Evolutionary conservation across 1,284 basidiomycete genomes (phyloP).

Genomic region (Irpex sp.): DNA sequence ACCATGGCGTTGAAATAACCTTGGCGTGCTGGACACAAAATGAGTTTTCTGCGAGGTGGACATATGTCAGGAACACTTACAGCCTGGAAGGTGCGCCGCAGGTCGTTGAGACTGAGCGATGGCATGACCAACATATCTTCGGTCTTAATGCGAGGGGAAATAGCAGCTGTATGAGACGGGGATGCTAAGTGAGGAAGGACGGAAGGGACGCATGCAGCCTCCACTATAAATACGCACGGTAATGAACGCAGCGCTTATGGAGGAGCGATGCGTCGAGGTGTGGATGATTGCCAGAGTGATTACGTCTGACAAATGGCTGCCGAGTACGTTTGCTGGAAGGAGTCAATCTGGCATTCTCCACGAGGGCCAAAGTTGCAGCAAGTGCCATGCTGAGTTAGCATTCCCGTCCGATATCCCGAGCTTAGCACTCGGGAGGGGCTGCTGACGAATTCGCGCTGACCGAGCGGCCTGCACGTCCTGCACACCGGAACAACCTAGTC

Average conservation of each 20-base stretch:
- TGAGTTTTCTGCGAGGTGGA: not conserved
- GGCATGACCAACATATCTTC: not conserved
- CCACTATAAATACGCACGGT: not conserved
- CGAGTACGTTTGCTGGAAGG: not conserved
- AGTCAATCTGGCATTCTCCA: not conserved
- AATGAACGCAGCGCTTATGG: too few relatives aligned
- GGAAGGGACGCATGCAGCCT: not conserved
- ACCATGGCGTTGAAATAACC: not conserved
- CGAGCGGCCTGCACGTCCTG: not conserved
- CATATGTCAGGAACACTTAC: not conserved
- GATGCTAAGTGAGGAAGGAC: not conserved
- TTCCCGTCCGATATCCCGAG: not conserved
- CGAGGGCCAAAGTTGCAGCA: not conserved
- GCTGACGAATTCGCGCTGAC: not conserved
- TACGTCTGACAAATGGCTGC: not conserved
- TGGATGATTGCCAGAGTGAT: not conserved
- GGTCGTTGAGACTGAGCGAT: not conserved
- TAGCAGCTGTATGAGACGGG: not conserved
- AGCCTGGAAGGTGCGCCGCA: not conserved
- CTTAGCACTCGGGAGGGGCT: not conserved
- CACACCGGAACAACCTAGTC: not conserved
- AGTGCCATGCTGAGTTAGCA: not conserved
- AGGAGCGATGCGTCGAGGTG: too few relatives aligned
- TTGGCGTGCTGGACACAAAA: not conserved
- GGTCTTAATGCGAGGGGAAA: not conserved